Evolutionary conservation across 1,284 basidiomycete genomes (phyloP).

Genomic region (Wallemia ichthyophaga): DNA sequence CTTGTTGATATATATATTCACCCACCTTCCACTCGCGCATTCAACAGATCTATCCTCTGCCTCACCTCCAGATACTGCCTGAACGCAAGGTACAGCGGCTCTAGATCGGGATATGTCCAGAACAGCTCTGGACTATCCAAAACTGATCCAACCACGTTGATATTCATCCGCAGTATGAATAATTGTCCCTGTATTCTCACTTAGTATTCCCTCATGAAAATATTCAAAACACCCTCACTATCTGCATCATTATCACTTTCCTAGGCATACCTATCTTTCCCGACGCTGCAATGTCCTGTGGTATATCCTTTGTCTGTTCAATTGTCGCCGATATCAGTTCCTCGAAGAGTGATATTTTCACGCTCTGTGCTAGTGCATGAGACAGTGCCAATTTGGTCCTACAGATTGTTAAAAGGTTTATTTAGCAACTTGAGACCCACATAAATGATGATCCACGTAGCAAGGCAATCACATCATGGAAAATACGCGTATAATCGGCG

Average conservation of each 20-base stretch:
- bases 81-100: conserved; percentile 32
- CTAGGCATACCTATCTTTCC: conserved; percentile 51
- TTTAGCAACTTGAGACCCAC: conserved; percentile 25
- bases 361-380: conserved; percentile 78
- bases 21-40: conserved; percentile 76
- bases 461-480: conserved; percentile 90
- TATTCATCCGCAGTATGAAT: conserved; percentile 76
- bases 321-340: conserved; percentile 75
- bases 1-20: too few relatives aligned
- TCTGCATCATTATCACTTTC: conserved; percentile 83
- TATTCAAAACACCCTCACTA: conserved; percentile 13
- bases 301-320: conserved; percentile 87
- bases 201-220: background rate
- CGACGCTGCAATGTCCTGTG: conserved; percentile 69
- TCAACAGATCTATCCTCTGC: conserved; percentile 70
- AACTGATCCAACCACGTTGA: conserved; percentile 82
- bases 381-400: conserved; percentile 89
- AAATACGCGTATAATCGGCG: conserved; percentile 40
- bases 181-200: conserved; percentile 28
- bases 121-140: conserved; percentile 84
- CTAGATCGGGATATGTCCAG: conserved; percentile 43
- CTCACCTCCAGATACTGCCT: conserved; percentile 65
- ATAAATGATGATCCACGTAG: conserved; percentile 84
- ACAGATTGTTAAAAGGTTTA: conserved; percentile 5
- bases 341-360: conserved; percentile 74